A percentile compares a stretch with the other conserved stretches of the same genome.
Evolutionary conservation across 805 yeast genomes (phyloP).

Genomic region (Alloascoidea hylecoeti): DNA sequence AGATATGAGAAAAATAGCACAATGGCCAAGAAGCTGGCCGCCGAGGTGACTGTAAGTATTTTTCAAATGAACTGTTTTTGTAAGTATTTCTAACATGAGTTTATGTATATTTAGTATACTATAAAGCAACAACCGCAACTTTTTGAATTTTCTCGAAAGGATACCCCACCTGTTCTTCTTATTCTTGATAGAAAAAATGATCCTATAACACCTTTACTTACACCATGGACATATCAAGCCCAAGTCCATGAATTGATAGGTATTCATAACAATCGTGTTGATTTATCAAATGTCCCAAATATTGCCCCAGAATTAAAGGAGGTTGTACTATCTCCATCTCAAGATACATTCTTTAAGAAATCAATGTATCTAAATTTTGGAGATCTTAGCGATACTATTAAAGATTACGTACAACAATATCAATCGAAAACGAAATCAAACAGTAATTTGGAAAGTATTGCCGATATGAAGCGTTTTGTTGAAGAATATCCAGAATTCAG

Average conservation of each 20-base stretch:
- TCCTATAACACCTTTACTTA: constrained; percentile 82
- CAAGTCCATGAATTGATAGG: constrained; percentile 93
- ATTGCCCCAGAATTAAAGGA: constrained; percentile 44
- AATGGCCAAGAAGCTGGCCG: constrained; percentile 52
- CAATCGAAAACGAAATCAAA: constrained; percentile 67
- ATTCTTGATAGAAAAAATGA: constrained; percentile 78
- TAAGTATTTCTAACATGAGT: constrained; percentile 39
- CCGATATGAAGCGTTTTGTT: constrained; percentile 82
- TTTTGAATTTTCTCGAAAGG: constrained; percentile 53
- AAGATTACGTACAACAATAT: constrained; percentile 70
- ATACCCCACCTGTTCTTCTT: constrained; percentile 59
- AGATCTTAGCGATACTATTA: constrained; percentile 80
- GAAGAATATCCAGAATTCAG: constrained; percentile 92
- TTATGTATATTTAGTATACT: constrained; percentile 13
- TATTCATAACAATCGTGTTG: constrained; percentile 69
- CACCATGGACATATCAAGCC: constrained; percentile 97
- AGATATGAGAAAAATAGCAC: constrained; percentile 62
- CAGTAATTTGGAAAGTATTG: constrained; percentile 58
- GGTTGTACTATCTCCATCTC: constrained; percentile 50
- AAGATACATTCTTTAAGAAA: constrained; percentile 66
- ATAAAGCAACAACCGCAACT: constrained; percentile 28
- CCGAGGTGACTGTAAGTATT: constrained; percentile 31
- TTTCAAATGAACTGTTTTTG: constrained; percentile 18
- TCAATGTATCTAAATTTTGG: constrained; percentile 89
- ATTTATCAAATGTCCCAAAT: constrained; percentile 39